Conservation (phyloP, 768 basidiomycete species). For the Hortiboletus flavorubellus region DNA sequence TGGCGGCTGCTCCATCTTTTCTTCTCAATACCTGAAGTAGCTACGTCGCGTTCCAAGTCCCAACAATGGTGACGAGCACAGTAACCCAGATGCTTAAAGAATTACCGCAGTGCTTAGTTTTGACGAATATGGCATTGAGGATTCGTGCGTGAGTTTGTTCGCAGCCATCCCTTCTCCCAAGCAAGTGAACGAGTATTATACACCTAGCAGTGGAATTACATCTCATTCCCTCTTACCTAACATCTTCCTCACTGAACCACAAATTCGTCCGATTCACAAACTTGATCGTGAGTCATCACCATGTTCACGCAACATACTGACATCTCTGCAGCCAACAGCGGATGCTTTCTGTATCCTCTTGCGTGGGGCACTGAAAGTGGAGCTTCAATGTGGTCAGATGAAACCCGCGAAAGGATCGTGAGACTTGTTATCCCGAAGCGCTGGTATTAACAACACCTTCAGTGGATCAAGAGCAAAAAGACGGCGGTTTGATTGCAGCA, state of each 20-base stretch:
- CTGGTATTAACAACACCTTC: conserved; percentile 58
- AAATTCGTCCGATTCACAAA: conserved; percentile 94
- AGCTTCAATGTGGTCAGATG: conserved; percentile 90
- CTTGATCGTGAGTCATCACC: conserved; percentile 56
- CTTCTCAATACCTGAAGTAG: conserved; percentile 72
- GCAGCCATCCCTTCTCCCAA: not conserved
- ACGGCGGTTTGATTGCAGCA: conserved; percentile 54
- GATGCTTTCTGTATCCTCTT: conserved; percentile 90
- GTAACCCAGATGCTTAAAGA: conserved; percentile 47
- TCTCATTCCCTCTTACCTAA: conserved; percentile 86
- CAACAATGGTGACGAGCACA: conserved; percentile 25
- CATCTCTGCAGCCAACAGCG: conserved; percentile 88
- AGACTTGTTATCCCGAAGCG: conserved; percentile 93
- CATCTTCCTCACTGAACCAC: conserved; percentile 87
- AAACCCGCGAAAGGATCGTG: conserved; percentile 85
- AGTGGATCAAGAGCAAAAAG: conserved; percentile 66
- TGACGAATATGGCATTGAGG: conserved; percentile 74
- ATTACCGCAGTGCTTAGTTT: conserved; percentile 86
- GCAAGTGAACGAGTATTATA: not conserved
- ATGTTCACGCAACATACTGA: conserved; percentile 2
- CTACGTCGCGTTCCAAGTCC: conserved; percentile 11
- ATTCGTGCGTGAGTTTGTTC: conserved; percentile 74
- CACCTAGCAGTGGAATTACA: conserved; percentile 81
- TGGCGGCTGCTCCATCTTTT: conserved; percentile 71
- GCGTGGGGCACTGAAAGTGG: conserved; percentile 83